phyloP scores from a whole-genome alignment of 345 rosid genomes.

The Arabis hirsuta region DNA sequence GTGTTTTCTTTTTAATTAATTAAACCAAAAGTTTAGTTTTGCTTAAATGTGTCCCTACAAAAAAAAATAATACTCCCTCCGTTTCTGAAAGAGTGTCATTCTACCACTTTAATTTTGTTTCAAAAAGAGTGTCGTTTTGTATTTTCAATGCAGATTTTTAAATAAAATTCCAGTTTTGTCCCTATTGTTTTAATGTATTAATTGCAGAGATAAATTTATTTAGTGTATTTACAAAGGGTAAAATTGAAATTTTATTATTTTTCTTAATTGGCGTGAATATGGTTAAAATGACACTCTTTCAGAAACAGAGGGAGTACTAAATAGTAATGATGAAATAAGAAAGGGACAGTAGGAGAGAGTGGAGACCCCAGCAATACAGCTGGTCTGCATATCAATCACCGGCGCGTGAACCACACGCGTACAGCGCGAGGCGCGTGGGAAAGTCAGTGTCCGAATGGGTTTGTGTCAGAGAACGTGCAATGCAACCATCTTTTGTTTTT shows the following conservation, averaged over 20 bases:
- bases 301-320: too few relatives aligned
- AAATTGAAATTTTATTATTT: too few relatives aligned
- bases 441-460: neutral
- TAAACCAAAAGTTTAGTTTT: slow-evolving; percentile 17
- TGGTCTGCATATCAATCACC: slow-evolving; percentile 51
- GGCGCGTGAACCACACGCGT: neutral
- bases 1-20: slow-evolving; percentile 10
- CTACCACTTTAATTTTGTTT: too few relatives aligned
- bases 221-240: too few relatives aligned
- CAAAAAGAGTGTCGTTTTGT: too few relatives aligned
- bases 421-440: slow-evolving; percentile 9
- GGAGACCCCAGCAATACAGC: slow-evolving; percentile 48
- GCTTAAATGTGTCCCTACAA: slow-evolving; percentile 44
- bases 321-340: slow-evolving; percentile 42
- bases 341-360: slow-evolving; percentile 43
- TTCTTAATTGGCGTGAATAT: too few relatives aligned
- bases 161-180: too few relatives aligned
- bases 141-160: too few relatives aligned
- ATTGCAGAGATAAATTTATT: too few relatives aligned
- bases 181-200: too few relatives aligned
- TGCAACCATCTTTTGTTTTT: slow-evolving; percentile 39
- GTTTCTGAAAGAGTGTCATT: too few relatives aligned
- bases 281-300: too few relatives aligned
- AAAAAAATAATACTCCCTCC: neutral
- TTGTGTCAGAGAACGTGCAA: slow-evolving; percentile 49